Evolutionary conservation across 2,329 filamentous ascomycete genomes (phyloP), one percentile per base, ranked within the genome.

Genomic region (Colletotrichum horii): DNA sequence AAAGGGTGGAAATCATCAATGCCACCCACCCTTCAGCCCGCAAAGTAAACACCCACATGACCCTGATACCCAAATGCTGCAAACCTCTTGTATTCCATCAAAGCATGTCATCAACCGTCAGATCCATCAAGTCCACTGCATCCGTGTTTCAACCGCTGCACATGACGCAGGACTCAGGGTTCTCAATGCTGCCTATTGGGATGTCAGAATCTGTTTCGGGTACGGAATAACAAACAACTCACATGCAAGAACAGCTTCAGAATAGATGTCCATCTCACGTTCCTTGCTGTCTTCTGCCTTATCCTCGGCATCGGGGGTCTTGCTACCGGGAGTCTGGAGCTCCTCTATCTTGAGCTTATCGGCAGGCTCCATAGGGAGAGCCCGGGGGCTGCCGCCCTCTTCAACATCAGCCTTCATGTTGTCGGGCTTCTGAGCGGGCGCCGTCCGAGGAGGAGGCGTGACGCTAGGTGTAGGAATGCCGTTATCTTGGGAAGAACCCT

Each of bases 141-240:
- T 68, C 56, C 68, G 8, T 38, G 62, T 24, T 81, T 85, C 91
- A 98, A 88, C 96, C 96, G 86, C 95, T 97, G 93, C 97, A 99
- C 97, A 99, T 98, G 78, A 98, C 84, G 84, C 97, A 99, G 64
- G 94, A 90, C 84, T 99, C 97, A 80, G 94, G 95, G 89, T 98
- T 98, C 83, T 98, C 96, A 85, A 99, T 98, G 87, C 96, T 98
- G 89, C 93, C 93, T 94, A 75, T 80, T 58, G 68, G 64, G 52
- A 19, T 80, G 83, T 89, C 81, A 86, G 81, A 76, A 32, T 70
- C 66, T 71, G 16, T 22, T 32, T 66, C 73, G 65, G 67, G 15
- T 56, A 48, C 3, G 16, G 8, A 28, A 8, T 24, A 19, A 14
- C 66, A 8, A 43, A 28, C 64, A 70, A 89, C 92, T 93, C 88